A percentile compares a stretch with the other conserved stretches of the same genome.
Conservation (phyloP, 2,329 filamentous ascomycete genomes). For the Verticillium isaacii region DNA sequence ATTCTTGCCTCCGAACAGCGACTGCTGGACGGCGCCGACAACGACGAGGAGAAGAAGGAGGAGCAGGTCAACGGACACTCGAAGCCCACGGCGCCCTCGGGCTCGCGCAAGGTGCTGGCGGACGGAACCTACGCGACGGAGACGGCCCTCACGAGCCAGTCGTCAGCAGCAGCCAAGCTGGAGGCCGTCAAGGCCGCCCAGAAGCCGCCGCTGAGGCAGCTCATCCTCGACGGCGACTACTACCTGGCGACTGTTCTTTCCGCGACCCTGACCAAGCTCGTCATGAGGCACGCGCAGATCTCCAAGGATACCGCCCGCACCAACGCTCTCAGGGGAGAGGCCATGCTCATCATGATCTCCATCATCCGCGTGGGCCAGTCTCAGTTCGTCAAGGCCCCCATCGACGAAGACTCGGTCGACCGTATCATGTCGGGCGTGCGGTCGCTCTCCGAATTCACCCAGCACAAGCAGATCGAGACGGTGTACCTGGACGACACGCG, state of each 20-base stretch:
- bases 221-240: constrained; percentile 96
- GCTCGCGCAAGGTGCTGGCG: constrained; percentile 85
- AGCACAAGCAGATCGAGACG: constrained; percentile 85
- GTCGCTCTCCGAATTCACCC: constrained; percentile 81
- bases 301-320: constrained; percentile 81
- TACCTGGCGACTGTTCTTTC: constrained; percentile 94
- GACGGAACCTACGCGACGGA: constrained; percentile 98
- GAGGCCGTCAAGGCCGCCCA: constrained; percentile 96
- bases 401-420: constrained; percentile 97
- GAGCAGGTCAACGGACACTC: constrained; percentile 75
- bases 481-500: constrained; percentile 93
- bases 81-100: constrained; percentile 70
- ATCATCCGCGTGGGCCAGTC: constrained; percentile 97
- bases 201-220: constrained; percentile 89
- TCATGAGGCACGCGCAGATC: constrained; percentile 95
- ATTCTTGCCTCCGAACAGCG: constrained; percentile 94
- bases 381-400: constrained; percentile 95
- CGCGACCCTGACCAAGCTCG: constrained; percentile 91
- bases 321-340: constrained; percentile 90
- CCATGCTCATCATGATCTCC: constrained; percentile 99
- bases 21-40: constrained; percentile 79
- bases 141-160: constrained; percentile 89
- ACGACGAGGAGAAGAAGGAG: constrained; percentile 53
- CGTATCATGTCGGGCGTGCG: constrained; percentile 97
- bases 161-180: constrained; percentile 81